Conservation (phyloP, 345 rosid genomes). For the Cardamine chenopodiifolia region DNA sequence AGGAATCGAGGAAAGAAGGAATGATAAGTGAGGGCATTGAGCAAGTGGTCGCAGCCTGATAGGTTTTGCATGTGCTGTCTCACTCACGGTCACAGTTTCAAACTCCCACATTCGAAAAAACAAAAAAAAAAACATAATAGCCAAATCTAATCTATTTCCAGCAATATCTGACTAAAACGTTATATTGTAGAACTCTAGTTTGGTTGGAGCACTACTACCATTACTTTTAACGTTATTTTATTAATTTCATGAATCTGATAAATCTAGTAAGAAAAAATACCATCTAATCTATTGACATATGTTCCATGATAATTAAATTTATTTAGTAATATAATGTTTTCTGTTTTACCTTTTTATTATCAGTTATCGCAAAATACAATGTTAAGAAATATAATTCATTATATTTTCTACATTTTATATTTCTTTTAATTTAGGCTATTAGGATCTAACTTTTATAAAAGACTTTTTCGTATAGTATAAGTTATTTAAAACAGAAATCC, state of each 20-base stretch:
- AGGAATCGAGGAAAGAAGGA: constrained; percentile 36
- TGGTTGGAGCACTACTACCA: background rate
- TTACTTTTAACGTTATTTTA: background rate
- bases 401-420: background rate
- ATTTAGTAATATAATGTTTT: background rate
- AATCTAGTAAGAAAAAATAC: background rate
- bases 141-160: constrained; percentile 11
- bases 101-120: background rate
- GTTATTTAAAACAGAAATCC: background rate
- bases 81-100: constrained; percentile 27
- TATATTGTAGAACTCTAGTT: too few species aligned
- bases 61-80: constrained; percentile 42
- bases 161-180: background rate
- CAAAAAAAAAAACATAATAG: background rate
- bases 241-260: background rate
- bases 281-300: background rate
- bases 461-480: background rate
- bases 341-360: background rate
- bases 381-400: background rate
- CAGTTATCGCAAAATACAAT: background rate
- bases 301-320: background rate
- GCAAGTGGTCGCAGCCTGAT: constrained; percentile 41
- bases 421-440: background rate
- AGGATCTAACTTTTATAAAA: background rate
- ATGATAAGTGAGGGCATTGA: constrained; percentile 6